These are phyloP conservation scores for Actinidia chinensis DNA, from an alignment of 179 eudicot species.

Conservation along the genomic window DNA sequence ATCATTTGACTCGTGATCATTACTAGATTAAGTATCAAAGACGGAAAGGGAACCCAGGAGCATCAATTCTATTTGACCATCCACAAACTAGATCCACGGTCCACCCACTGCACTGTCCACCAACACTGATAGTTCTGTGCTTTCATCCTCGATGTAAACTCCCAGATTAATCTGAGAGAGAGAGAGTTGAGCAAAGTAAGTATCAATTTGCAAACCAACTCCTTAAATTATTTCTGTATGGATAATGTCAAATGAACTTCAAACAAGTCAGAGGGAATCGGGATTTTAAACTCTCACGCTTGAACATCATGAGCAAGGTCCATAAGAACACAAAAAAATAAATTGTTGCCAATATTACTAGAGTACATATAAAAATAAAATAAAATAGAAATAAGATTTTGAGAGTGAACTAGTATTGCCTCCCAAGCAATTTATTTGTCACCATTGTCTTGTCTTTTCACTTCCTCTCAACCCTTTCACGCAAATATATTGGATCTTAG, in stretches of 20 bases:
- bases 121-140: slow-evolving; percentile 71
- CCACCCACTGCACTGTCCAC: slow-evolving; percentile 96
- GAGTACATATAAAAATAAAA: neutral
- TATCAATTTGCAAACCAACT: neutral
- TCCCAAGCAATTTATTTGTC: no score
- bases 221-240: neutral
- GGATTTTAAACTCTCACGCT: neutral
- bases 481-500: no score
- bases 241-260: neutral
- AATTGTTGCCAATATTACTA: neutral
- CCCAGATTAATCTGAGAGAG: slow-evolving; percentile 72
- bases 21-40: neutral
- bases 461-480: no score
- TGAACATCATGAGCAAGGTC: slow-evolving; percentile 3
- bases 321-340: neutral
- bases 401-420: no score
- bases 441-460: no score
- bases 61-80: slow-evolving; percentile 95
- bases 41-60: slow-evolving; percentile 65
- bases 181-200: neutral
- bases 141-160: slow-evolving; percentile 69
- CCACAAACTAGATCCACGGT: slow-evolving; percentile 80
- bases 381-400: neutral
- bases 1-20: neutral
- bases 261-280: neutral